Evolutionary conservation across 73 alveolate species (phyloP).

Genomic region (Effrenium voratum): DNA sequence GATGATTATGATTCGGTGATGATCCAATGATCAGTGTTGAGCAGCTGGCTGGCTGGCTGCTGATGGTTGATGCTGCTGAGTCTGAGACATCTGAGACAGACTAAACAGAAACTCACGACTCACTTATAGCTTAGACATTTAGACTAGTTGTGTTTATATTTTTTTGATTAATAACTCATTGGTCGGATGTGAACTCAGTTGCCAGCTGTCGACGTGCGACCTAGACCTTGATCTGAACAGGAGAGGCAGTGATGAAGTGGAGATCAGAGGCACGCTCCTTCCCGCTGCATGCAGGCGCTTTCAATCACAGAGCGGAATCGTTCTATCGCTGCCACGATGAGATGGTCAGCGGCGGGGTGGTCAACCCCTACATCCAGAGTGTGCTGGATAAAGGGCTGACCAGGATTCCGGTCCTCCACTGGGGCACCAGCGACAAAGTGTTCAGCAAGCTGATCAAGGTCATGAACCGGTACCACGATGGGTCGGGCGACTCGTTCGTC

Average conservation of each 20-base stretch:
- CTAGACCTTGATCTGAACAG: neutral
- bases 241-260: neutral
- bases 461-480: neutral
- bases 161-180: no score
- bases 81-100: no score
- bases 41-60: no score
- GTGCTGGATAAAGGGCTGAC: neutral
- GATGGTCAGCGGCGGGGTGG: neutral
- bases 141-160: no score
- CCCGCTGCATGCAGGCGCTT: neutral
- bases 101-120: no score
- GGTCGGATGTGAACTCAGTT: no score
- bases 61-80: no score
- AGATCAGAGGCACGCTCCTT: neutral
- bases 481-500: neutral
- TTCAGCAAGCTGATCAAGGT: neutral
- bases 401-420: neutral
- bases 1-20: no score
- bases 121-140: no score
- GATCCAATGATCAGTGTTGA: no score
- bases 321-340: neutral
- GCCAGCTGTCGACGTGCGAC: neutral
- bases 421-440: neutral
- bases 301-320: constrained; percentile 7
- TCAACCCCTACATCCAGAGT: neutral